Evolutionary conservation across 768 basidiomycete genomes (phyloP).

Genomic region (Tubosaeta sp.): DNA sequence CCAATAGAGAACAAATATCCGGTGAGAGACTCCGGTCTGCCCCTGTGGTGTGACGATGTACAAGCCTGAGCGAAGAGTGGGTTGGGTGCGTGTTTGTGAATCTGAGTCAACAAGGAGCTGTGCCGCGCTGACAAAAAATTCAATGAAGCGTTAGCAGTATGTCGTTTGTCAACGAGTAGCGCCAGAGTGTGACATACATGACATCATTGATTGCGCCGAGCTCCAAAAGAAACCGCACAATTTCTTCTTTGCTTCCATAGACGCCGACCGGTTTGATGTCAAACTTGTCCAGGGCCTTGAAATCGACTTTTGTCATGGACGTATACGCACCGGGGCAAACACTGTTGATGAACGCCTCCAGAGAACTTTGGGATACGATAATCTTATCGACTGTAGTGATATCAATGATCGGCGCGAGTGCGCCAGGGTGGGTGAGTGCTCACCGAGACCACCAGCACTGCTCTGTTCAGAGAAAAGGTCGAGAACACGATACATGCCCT

Average conservation of each 20-base stretch:
- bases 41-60: conserved; percentile 12
- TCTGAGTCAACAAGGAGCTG: conserved; percentile 16
- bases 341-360: conserved; percentile 46
- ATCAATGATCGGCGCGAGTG: not conserved
- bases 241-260: conserved; percentile 52
- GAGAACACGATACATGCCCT: conserved; percentile 18
- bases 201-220: conserved; percentile 34
- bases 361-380: conserved; percentile 50
- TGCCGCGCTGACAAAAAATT: conserved; percentile 1
- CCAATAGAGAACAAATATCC: conserved; percentile 54
- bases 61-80: conserved; percentile 18
- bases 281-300: conserved; percentile 10
- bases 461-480: conserved; percentile 12
- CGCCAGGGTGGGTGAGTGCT: not conserved
- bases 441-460: conserved; percentile 47
- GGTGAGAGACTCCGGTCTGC: conserved; percentile 5
- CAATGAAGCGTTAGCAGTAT: not conserved
- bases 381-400: conserved; percentile 51
- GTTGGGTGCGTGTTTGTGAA: not conserved
- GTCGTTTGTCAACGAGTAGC: rapidly evolving
- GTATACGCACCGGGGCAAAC: conserved; percentile 48
- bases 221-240: conserved; percentile 41
- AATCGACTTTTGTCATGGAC: conserved; percentile 48
- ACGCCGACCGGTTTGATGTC: conserved; percentile 49
- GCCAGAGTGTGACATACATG: conserved; percentile 31